These are phyloP conservation scores for Amylocystis lapponica DNA, from an alignment of 768 basidiomycete species.

Conservation along the genomic window DNA sequence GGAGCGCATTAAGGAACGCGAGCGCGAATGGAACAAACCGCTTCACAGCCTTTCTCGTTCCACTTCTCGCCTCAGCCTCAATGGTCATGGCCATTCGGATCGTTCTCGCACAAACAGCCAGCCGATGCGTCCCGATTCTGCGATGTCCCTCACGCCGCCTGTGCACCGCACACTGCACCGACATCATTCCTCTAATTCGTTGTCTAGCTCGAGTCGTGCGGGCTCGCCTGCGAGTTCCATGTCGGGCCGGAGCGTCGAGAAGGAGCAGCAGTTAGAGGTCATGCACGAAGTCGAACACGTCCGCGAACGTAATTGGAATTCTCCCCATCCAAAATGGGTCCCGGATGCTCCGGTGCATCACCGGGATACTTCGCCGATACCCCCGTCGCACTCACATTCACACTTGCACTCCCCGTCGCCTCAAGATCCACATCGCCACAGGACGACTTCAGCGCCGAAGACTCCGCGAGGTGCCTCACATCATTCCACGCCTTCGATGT, in stretches of 20 bases:
- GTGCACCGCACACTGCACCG: slow-evolving; percentile 6
- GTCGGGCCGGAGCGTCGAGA: slow-evolving; percentile 23
- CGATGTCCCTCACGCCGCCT: slow-evolving; percentile 26
- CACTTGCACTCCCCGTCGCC: slow-evolving; percentile 1
- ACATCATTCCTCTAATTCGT: slow-evolving; percentile 10
- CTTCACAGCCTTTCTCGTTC: slow-evolving; percentile 32
- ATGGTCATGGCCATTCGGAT: slow-evolving; percentile 26
- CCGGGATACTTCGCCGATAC: slow-evolving; percentile 10
- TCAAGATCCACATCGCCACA: too few species aligned
- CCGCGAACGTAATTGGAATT: slow-evolving; percentile 68
- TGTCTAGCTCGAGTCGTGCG: slow-evolving; percentile 28
- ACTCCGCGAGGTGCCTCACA: too few species aligned
- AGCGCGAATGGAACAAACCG: slow-evolving; percentile 52
- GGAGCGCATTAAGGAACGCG: slow-evolving; percentile 43
- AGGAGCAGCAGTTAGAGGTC: neutral
- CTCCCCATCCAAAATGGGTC: slow-evolving; percentile 54
- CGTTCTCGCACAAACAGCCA: slow-evolving; percentile 31
- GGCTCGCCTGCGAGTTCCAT: slow-evolving; percentile 39
- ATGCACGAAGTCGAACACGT: slow-evolving; percentile 35
- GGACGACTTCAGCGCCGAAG: too few species aligned
- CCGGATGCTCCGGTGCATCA: slow-evolving; percentile 7
- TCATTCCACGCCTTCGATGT: too few species aligned
- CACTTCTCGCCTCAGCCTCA: slow-evolving; percentile 36
- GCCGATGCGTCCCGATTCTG: slow-evolving; percentile 36
- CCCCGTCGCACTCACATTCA: slow-evolving; percentile 11